A percentile compares a stretch with the other conserved stretches of the same genome.
Evolutionary conservation across 2,329 filamentous ascomycete genomes (phyloP).

Genomic region (Sporothrix curviconia): DNA sequence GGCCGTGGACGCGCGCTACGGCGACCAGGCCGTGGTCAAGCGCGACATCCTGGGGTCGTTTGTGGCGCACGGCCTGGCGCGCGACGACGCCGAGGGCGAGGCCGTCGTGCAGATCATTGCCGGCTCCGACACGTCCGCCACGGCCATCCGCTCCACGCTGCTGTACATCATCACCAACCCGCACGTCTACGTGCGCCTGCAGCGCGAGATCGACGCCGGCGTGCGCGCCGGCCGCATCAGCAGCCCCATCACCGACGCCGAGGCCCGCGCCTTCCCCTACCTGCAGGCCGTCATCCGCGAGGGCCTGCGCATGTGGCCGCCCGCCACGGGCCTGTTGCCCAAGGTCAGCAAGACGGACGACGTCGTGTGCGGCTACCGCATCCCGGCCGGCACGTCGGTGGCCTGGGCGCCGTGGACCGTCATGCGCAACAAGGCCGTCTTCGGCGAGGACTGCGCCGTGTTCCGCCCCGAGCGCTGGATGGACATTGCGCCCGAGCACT

Average conservation of each 20-base stretch:
- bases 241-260: slow-evolving; percentile 30
- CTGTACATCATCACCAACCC: slow-evolving; percentile 24
- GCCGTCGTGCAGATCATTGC: slow-evolving; percentile 33
- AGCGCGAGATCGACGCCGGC: slow-evolving; percentile 33
- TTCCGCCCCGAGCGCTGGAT: slow-evolving; percentile 44
- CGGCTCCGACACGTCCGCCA: slow-evolving; percentile 27
- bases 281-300: slow-evolving; percentile 46
- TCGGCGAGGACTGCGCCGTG: slow-evolving; percentile 33
- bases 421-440: slow-evolving; percentile 31
- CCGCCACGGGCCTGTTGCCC: slow-evolving; percentile 29
- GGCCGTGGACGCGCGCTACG: slow-evolving; percentile 19
- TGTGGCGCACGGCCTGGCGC: slow-evolving; percentile 32
- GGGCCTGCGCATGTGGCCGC: slow-evolving; percentile 40
- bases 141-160: slow-evolving; percentile 23
- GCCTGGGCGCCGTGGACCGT: slow-evolving; percentile 23
- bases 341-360: slow-evolving; percentile 31
- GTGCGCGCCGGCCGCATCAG: slow-evolving; percentile 22
- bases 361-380: slow-evolving; percentile 32
- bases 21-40: slow-evolving; percentile 17
- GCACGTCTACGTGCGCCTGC: slow-evolving; percentile 21
- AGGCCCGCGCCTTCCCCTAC: slow-evolving; percentile 37
- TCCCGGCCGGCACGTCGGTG: slow-evolving; percentile 40
- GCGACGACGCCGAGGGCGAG: slow-evolving; percentile 38
- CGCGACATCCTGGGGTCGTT: slow-evolving; percentile 36
- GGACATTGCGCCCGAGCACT: slow-evolving; percentile 24